Conservation (phyloP, 306 rosid species). For the Ceratonia siliqua region DNA sequence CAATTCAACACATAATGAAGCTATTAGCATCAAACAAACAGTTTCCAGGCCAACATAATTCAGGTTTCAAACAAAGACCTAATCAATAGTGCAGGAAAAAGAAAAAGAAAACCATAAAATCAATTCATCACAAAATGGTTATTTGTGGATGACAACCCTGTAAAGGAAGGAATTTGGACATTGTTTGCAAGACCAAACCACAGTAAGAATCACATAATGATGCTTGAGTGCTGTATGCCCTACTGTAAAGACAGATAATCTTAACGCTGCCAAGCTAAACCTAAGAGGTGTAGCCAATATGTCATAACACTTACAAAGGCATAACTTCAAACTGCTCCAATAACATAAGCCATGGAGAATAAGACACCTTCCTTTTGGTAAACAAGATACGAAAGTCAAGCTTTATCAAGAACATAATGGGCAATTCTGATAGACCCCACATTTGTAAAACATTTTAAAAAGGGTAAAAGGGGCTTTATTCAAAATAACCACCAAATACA, state of each 20-base stretch:
- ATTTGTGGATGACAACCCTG: not conserved
- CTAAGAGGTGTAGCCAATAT: not conserved
- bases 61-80: not conserved
- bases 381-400: not conserved
- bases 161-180: slow-evolving; percentile 3
- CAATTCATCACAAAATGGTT: slow-evolving; percentile 5
- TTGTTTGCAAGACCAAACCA: slow-evolving; percentile 20
- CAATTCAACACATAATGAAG: slow-evolving; percentile 22
- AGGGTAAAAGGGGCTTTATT: no score
- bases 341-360: not conserved
- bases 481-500: no score
- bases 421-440: no score
- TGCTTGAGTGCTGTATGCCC: not conserved
- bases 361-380: not conserved
- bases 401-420: not conserved
- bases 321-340: not conserved
- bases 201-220: not conserved
- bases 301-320: not conserved
- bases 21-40: slow-evolving; percentile 4
- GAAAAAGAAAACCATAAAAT: not conserved
- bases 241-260: not conserved
- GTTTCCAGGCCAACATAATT: slow-evolving; percentile 21
- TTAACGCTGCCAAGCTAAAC: not conserved
- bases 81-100: not conserved
- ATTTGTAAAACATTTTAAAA: no score